Percentiles rank a stretch among this genome's conserved stretches.
Conservation (phyloP, 1,284 basidiomycete species). For the Ustanciosporium gigantosporum region DNA sequence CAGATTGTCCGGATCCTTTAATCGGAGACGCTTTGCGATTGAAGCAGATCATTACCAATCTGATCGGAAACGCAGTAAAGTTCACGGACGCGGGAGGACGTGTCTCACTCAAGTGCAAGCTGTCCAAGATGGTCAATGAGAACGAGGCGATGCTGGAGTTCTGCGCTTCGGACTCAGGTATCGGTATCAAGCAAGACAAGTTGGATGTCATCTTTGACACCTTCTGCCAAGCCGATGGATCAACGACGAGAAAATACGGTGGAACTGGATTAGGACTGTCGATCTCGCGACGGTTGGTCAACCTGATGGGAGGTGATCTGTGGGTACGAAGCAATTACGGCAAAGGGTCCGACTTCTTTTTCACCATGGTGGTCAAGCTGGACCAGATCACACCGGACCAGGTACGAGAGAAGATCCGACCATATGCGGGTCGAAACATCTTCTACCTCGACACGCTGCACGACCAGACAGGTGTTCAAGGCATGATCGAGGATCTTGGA, state of each 20-base stretch:
- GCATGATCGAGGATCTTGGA: conserved; percentile 79
- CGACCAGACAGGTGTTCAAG: conserved; percentile 77
- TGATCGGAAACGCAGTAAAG: conserved; percentile 61
- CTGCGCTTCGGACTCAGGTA: conserved; percentile 96
- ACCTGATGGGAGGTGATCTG: conserved; percentile 96
- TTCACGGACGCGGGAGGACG: conserved; percentile 87
- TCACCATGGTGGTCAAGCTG: conserved; percentile 71
- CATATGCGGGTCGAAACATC: conserved; percentile 63
- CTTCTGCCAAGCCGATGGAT: conserved; percentile 93
- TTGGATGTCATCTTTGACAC: conserved; percentile 98
- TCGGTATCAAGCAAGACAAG: conserved; percentile 99
- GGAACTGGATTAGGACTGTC: conserved; percentile 91
- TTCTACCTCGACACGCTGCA: conserved; percentile 86
- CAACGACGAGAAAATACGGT: conserved; percentile 77
- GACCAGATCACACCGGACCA: conserved; percentile 52
- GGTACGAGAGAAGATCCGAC: conserved; percentile 56
- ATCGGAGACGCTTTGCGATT: conserved; percentile 90
- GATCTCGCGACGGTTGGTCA: conserved; percentile 78
- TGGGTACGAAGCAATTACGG: conserved; percentile 92
- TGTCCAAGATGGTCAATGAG: conserved; percentile 70
- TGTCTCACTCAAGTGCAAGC: conserved; percentile 83
- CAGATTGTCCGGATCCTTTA: conserved; percentile 92
- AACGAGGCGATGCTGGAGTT: conserved; percentile 86
- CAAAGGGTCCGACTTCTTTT: conserved; percentile 94
- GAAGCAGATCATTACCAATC: conserved; percentile 61